Percentiles rank a stretch among this genome's conserved stretches.
Conservation (phyloP, 192 early-diverging fungal genomes). For the Thamnidium elegans region DNA sequence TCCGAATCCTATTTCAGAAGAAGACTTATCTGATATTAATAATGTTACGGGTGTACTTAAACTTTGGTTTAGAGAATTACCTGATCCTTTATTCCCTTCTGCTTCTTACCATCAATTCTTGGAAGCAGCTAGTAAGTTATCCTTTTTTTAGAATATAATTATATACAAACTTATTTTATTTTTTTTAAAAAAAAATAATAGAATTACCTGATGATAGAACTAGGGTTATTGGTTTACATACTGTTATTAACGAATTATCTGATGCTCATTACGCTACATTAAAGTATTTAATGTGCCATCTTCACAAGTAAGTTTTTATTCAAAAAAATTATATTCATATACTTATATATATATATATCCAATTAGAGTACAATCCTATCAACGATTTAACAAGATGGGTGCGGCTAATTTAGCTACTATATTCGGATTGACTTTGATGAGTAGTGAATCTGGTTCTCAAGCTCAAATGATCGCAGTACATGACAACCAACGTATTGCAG, state of each 20-base stretch:
- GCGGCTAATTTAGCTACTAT: constrained; percentile 82
- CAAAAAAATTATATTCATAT: background rate
- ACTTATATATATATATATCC: background rate
- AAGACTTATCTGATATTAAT: constrained; percentile 72
- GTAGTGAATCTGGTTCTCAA: constrained; percentile 25
- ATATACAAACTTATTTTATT: background rate
- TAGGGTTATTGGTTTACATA: constrained; percentile 65
- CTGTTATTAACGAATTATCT: constrained; percentile 69
- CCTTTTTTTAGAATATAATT: background rate
- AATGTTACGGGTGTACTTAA: constrained; percentile 84
- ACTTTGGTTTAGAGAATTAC: constrained; percentile 90
- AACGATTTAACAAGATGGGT: constrained; percentile 83
- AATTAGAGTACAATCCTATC: constrained; percentile 66
- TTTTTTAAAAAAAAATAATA: constrained; percentile 25
- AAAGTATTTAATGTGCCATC: constrained; percentile 75
- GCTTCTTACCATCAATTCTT: constrained; percentile 63
- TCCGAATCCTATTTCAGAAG: constrained; percentile 54
- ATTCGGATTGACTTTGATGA: constrained; percentile 87
- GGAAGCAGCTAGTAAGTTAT: constrained; percentile 65
- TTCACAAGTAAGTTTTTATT: constrained; percentile 57
- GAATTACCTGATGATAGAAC: constrained; percentile 58
- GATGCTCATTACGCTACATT: constrained; percentile 85
- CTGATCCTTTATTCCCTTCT: constrained; percentile 80
- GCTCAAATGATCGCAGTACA: background rate
- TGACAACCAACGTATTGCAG: constrained; percentile 32